Base-by-base conservation (phyloP, 208 protist genomes). In the Acanthamoeba sp. region DNA sequence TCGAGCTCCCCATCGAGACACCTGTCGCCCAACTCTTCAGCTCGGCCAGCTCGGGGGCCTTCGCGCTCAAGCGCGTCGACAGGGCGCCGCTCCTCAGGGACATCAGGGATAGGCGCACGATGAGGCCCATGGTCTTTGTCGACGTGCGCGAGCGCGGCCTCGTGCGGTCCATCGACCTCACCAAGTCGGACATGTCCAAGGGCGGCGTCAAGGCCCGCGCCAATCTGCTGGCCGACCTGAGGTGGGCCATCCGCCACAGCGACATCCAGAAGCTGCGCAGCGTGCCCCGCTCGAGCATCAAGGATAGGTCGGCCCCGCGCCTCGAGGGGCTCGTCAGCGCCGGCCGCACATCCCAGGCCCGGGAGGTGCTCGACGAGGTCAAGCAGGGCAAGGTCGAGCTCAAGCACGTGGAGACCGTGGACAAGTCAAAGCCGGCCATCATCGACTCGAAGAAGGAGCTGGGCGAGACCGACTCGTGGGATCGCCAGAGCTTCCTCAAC, bases 51-150 rank as follows among this genome's bases (percentile, higher is more conserved):
- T n/a, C 52, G 0, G 1, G 27, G 52, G 12, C 18, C 0, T 80
- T 42, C 71, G n/a, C 16, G 34, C 71, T 80, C 32, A 76, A 76
- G 66, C 66, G 38, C 9, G 16, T 27, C 34, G n/a, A 80, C 71
- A 3, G 5, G 12, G 18, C 16, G 71, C 71, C 71, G 71, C 71
- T 80, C 20, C 38, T 80, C 27, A 2, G 20, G 71, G 71, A 80
- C 34, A 80, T 80, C 71, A 32, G 71, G 36, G 71, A 38, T 14
- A 4, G 71, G 3, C 32, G 38, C 71, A 80, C 71, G 9, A 80
- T 80, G 71, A 80, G 48, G 71, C 71, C 71, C 1, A 80, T 80
- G 71, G 7, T 50, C 36, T 80, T 29, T 27, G 71, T 80, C 71
- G 16, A 80, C 27, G 71, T 80, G 71, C 36, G 71, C 71, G 71